Evolutionary conservation across 805 yeast species (phyloP).

Genomic region (Maudiozyma barnettii): DNA sequence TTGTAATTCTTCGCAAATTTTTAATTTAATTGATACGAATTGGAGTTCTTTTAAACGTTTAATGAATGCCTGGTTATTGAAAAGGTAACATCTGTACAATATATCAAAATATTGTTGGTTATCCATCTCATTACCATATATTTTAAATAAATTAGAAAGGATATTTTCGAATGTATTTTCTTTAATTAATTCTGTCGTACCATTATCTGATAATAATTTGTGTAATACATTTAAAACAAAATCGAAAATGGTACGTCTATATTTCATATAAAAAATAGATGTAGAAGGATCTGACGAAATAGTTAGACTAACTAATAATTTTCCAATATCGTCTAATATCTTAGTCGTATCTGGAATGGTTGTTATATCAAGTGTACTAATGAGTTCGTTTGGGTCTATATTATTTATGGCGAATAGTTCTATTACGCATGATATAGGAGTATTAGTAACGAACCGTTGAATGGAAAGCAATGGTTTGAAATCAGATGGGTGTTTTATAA

Average conservation of each 20-base stretch:
- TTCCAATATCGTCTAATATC: not conserved
- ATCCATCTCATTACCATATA: slow-evolving; percentile 25
- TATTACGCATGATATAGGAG: slow-evolving; percentile 22
- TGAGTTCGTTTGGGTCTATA: slow-evolving; percentile 12
- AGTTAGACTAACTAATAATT: slow-evolving; percentile 13
- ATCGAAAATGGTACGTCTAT: slow-evolving; percentile 20
- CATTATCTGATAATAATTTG: not conserved
- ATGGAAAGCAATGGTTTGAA: slow-evolving; percentile 25
- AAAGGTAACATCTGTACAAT: slow-evolving; percentile 10
- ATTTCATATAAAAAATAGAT: slow-evolving; percentile 23
- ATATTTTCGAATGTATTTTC: not conserved
- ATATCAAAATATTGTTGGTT: slow-evolving; percentile 17
- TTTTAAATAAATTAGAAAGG: slow-evolving; percentile 10
- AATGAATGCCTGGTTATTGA: slow-evolving; percentile 9
- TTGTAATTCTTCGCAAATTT: slow-evolving; percentile 23
- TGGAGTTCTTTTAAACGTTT: slow-evolving; percentile 9
- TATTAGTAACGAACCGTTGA: slow-evolving; percentile 19
- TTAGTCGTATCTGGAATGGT: not conserved
- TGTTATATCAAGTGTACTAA: slow-evolving; percentile 7
- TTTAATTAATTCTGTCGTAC: not conserved
- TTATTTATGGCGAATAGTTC: slow-evolving; percentile 28
- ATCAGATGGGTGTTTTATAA: slow-evolving; percentile 21
- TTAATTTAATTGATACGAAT: slow-evolving; percentile 19
- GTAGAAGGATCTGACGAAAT: slow-evolving; percentile 9
- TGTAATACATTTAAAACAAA: slow-evolving; percentile 14